phyloP scores from a whole-genome alignment of 2,329 filamentous ascomycete genomes.

The Cercospora brassicicola region DNA sequence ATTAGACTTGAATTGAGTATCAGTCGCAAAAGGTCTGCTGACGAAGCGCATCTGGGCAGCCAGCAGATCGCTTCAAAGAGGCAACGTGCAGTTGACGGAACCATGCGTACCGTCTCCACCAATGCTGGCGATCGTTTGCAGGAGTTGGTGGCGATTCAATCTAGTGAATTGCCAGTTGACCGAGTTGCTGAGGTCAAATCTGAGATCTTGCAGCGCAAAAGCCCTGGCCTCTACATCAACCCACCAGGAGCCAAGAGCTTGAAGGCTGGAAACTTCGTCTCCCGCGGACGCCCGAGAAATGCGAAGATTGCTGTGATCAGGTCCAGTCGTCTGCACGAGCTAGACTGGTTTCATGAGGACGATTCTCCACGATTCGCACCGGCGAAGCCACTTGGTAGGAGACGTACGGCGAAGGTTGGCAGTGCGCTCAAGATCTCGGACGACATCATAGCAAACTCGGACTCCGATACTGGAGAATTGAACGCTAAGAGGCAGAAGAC shows the following conservation, averaged over 20 bases:
- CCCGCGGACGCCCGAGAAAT: constrained; percentile 45
- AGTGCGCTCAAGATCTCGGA: constrained; percentile 7
- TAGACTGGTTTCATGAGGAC: constrained; percentile 40
- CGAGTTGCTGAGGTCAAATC: constrained; percentile 34
- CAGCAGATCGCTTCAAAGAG: background rate
- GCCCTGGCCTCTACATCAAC: constrained; percentile 47
- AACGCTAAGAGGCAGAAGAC: constrained; percentile 7
- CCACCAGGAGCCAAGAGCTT: constrained; percentile 44
- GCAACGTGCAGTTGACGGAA: background rate
- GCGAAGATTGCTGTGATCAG: constrained; percentile 48
- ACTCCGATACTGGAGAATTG: constrained; percentile 10
- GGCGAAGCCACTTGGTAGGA: constrained; percentile 9
- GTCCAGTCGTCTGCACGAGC: constrained; percentile 36
- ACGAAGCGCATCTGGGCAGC: background rate
- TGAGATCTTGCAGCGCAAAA: constrained; percentile 35
- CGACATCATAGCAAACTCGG: constrained; percentile 11
- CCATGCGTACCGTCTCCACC: background rate
- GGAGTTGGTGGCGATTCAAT: background rate
- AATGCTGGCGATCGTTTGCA: background rate
- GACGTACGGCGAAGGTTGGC: constrained; percentile 18
- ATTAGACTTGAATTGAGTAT: constrained; percentile 17
- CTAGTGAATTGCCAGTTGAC: constrained; percentile 17
- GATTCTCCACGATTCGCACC: constrained; percentile 18
- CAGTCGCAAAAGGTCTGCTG: constrained; percentile 11
- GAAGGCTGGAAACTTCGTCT: constrained; percentile 31